Conservation (phyloP, 1,284 basidiomycete species). For the Anthracocystis setariae region DNA sequence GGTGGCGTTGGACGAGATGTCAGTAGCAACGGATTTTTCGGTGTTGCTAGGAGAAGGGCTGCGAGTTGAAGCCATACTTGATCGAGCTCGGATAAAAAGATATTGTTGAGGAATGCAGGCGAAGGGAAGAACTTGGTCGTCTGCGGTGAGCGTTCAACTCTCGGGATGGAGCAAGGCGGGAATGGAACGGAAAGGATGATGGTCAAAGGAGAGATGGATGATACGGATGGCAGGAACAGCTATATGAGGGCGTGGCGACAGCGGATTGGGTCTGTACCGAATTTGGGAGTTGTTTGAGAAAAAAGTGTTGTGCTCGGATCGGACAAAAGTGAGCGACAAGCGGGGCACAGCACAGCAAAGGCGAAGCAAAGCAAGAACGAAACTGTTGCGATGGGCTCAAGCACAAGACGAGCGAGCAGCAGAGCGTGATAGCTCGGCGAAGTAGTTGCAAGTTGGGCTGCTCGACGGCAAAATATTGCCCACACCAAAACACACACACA, state of each 20-base stretch:
- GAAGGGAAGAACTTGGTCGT: background rate
- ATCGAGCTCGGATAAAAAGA: background rate
- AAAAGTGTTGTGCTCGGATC: background rate
- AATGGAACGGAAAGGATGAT: conserved; percentile 5
- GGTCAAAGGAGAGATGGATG: conserved; percentile 6
- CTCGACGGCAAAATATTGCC: too few relatives aligned
- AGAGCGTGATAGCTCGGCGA: too few relatives aligned
- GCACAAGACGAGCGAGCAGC: too few relatives aligned
- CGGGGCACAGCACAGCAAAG: background rate
- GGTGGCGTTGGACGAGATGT: conserved; percentile 35
- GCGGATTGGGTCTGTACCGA: too few relatives aligned
- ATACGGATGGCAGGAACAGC: background rate
- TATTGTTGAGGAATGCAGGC: background rate
- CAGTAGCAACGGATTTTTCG: conserved; percentile 30
- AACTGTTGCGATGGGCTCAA: too few relatives aligned
- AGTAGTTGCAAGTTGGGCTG: too few relatives aligned
- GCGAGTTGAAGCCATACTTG: conserved; percentile 32
- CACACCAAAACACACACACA: too few relatives aligned
- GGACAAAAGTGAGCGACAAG: too few relatives aligned
- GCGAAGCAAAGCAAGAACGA: background rate
- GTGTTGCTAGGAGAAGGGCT: conserved; percentile 34
- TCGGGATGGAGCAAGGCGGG: background rate
- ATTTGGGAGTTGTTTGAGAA: background rate
- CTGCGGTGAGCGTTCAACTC: too few relatives aligned
- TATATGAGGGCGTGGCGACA: conserved; percentile 7